A percentile compares a stretch with the other conserved stretches of the same genome.
These are phyloP conservation scores for Paspalum notatum DNA, from an alignment of 176 grass and related monocot species.

Conservation along the genomic window DNA sequence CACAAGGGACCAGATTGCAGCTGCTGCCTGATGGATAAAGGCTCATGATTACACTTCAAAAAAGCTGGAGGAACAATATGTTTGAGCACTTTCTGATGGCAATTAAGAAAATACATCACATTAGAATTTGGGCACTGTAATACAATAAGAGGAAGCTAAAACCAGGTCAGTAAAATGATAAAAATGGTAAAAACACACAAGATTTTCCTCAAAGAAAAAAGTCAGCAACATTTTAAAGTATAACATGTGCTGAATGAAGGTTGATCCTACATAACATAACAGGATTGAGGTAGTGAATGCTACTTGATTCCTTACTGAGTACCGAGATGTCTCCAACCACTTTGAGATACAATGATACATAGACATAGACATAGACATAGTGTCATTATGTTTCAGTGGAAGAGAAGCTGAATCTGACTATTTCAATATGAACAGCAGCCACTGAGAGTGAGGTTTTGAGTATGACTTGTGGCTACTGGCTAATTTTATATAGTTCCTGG, in stretches of 20 bases:
- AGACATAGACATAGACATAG: too few species aligned
- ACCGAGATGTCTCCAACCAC: not conserved
- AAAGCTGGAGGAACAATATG: not conserved
- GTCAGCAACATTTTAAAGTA: not conserved
- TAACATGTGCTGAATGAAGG: not conserved
- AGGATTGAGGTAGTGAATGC: not conserved
- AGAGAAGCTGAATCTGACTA: constrained; percentile 3
- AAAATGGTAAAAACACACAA: not conserved
- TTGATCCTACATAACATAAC: not conserved
- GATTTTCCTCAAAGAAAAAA: not conserved
- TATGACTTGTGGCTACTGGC: not conserved
- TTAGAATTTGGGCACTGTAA: constrained; percentile 1
- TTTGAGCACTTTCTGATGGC: constrained; percentile 5
- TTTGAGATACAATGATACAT: not conserved
- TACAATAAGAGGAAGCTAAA: not conserved
- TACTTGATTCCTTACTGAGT: not conserved
- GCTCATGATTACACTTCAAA: not conserved
- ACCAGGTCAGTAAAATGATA: not conserved
- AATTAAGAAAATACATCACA: not conserved
- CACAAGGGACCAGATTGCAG: not conserved
- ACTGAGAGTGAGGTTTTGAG: constrained; percentile 13
- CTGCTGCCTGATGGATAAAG: not conserved
- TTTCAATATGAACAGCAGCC: constrained; percentile 20
- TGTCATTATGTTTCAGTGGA: not conserved
- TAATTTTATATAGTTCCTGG: not conserved